Evolutionary conservation across 2,329 filamentous ascomycete species (phyloP).

Genomic region (Colletotrichum sp.): DNA sequence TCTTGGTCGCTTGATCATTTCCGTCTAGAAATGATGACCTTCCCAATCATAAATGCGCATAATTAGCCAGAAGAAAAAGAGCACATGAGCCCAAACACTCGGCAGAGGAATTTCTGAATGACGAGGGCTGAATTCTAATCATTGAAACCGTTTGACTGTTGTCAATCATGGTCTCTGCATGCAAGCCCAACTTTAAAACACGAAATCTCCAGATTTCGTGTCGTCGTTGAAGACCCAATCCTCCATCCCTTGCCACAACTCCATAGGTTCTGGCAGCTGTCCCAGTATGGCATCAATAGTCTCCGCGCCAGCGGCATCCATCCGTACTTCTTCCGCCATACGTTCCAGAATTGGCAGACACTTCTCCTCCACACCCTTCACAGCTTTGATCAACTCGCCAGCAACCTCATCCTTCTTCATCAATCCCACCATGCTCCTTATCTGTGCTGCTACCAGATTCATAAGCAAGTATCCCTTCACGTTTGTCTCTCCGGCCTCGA

Average conservation of each 20-base stretch:
- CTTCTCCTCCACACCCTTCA: constrained; percentile 37
- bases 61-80: too few relatives aligned
- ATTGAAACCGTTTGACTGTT: too few relatives aligned
- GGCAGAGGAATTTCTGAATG: too few relatives aligned
- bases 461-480: constrained; percentile 52
- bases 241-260: not conserved
- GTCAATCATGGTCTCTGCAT: not conserved
- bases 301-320: not conserved
- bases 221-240: not conserved
- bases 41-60: too few relatives aligned
- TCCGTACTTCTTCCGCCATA: not conserved
- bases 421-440: constrained; percentile 39
- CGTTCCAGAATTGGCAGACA: constrained; percentile 26
- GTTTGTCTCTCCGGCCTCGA: constrained; percentile 60
- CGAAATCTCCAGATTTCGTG: not conserved
- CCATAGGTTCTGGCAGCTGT: not conserved
- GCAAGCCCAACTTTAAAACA: not conserved
- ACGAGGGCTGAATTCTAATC: too few relatives aligned
- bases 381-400: constrained; percentile 32
- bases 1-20: too few relatives aligned
- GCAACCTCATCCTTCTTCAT: constrained; percentile 27
- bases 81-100: too few relatives aligned
- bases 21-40: too few relatives aligned
- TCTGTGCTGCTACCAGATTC: constrained; percentile 37
- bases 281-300: not conserved